Percentiles rank a stretch among this genome's conserved stretches.
phyloP scores from a whole-genome alignment of 1,284 basidiomycete species.

The Apiotrichum siamense region DNA sequence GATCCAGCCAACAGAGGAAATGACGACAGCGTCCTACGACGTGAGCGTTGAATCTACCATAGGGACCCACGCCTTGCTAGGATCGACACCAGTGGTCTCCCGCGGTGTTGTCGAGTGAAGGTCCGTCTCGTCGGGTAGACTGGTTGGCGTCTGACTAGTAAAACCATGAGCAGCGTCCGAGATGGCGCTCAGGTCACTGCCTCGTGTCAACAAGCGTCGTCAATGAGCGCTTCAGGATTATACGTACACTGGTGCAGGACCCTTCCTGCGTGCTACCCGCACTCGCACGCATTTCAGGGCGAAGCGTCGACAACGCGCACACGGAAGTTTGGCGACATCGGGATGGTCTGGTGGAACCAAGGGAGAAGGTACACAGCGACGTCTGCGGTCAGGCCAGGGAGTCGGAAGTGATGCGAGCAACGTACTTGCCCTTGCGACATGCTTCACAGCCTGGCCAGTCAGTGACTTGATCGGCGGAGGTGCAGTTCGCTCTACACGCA shows the following conservation, averaged over 20 bases:
- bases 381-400: slow-evolving; percentile 25
- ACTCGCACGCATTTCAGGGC: slow-evolving; percentile 39
- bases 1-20: slow-evolving; percentile 7
- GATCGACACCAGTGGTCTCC: background rate
- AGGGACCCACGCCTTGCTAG: background rate
- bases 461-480: no score
- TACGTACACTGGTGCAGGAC: slow-evolving; percentile 37
- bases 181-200: slow-evolving; percentile 22
- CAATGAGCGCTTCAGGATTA: background rate
- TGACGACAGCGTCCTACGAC: background rate
- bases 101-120: background rate
- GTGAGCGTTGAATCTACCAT: background rate
- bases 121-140: no score
- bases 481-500: background rate
- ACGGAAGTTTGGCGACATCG: slow-evolving; percentile 38
- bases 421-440: slow-evolving; percentile 34
- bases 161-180: slow-evolving; percentile 33
- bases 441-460: slow-evolving; percentile 34
- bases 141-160: no score
- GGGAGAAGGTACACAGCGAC: slow-evolving; percentile 41
- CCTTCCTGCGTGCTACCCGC: slow-evolving; percentile 31
- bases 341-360: slow-evolving; percentile 38
- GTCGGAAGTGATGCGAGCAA: background rate
- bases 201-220: background rate
- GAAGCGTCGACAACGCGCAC: slow-evolving; percentile 39